A percentile compares a stretch with the other conserved stretches of the same genome.
Evolutionary conservation across 495 filamentous ascomycete genomes (phyloP).

Genomic region (Sordaria brevicollis): DNA sequence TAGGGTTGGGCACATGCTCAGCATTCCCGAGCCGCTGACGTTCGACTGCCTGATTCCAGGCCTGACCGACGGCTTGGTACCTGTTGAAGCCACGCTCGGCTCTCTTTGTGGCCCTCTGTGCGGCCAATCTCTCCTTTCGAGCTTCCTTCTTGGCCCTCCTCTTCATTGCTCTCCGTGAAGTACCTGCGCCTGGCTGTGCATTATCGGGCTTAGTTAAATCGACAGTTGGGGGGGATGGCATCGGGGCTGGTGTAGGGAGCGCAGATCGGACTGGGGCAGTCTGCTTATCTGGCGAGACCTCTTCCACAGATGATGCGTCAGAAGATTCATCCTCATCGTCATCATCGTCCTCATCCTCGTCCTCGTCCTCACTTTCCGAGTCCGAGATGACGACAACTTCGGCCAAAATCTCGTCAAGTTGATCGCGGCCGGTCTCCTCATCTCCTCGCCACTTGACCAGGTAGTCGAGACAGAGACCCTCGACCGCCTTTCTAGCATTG

Average conservation of each 20-base stretch:
- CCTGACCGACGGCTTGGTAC: conserved; percentile 27
- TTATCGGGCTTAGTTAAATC: background rate
- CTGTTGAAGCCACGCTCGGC: conserved; percentile 26
- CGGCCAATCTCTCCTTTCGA: conserved; percentile 7
- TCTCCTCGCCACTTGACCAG: conserved; percentile 83
- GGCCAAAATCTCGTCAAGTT: conserved; percentile 68
- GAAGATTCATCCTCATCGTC: conserved; percentile 13
- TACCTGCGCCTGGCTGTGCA: background rate
- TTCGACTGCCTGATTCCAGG: conserved; percentile 22
- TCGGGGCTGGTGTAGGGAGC: background rate
- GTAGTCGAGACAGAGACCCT: conserved; percentile 58
- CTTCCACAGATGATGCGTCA: conserved; percentile 5
- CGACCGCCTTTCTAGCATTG: conserved; percentile 61
- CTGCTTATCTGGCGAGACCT: background rate
- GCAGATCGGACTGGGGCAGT: background rate
- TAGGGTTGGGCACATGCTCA: background rate
- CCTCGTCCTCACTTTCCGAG: conserved; percentile 56
- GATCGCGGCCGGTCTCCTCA: conserved; percentile 63
- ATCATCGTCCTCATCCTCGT: conserved; percentile 25
- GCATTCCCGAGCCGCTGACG: conserved; percentile 11
- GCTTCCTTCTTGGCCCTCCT: conserved; percentile 14
- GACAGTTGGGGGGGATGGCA: background rate
- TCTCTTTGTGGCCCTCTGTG: conserved; percentile 11
- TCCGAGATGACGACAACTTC: conserved; percentile 78
- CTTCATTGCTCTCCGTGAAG: background rate